phyloP scores from a whole-genome alignment of 371 early-diverging fungal species.

The Apophysomyces variabilis region DNA sequence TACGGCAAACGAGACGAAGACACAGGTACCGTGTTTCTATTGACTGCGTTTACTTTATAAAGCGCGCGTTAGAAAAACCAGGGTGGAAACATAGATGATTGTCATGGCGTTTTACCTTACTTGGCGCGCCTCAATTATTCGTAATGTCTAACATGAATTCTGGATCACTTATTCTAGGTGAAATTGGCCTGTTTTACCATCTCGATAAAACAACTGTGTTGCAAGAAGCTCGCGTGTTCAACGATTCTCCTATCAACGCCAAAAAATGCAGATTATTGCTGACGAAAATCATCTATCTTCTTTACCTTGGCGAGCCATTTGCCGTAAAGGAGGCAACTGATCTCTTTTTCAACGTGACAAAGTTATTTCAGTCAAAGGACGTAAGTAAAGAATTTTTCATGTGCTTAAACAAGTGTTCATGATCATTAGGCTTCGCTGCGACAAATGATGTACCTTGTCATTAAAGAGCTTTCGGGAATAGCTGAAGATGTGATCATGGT shows the following conservation, averaged over 20 bases:
- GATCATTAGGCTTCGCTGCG: slow-evolving; percentile 78
- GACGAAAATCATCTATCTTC: slow-evolving; percentile 92
- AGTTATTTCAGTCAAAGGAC: slow-evolving; percentile 96
- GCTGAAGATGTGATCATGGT: slow-evolving; percentile 98
- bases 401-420: background rate
- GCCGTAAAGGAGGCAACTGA: slow-evolving; percentile 94
- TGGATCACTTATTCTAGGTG: slow-evolving; percentile 27
- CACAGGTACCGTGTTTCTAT: slow-evolving; percentile 36
- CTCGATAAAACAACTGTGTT: slow-evolving; percentile 93
- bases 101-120: background rate
- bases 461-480: slow-evolving; percentile 92
- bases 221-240: slow-evolving; percentile 97
- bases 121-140: slow-evolving; percentile 13
- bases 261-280: slow-evolving; percentile 90
- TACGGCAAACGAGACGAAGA: slow-evolving; percentile 69
- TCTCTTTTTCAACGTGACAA: slow-evolving; percentile 96
- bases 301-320: slow-evolving; percentile 90
- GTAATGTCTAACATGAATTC: background rate
- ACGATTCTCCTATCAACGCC: slow-evolving; percentile 95
- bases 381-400: slow-evolving; percentile 52
- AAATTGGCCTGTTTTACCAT: slow-evolving; percentile 60
- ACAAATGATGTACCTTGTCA: slow-evolving; percentile 96
- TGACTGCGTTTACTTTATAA: background rate
- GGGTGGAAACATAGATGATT: background rate
- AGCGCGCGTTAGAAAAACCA: background rate